Evolutionary conservation across 768 basidiomycete species (phyloP).

Genomic region (Leucosporidium yakuticum): DNA sequence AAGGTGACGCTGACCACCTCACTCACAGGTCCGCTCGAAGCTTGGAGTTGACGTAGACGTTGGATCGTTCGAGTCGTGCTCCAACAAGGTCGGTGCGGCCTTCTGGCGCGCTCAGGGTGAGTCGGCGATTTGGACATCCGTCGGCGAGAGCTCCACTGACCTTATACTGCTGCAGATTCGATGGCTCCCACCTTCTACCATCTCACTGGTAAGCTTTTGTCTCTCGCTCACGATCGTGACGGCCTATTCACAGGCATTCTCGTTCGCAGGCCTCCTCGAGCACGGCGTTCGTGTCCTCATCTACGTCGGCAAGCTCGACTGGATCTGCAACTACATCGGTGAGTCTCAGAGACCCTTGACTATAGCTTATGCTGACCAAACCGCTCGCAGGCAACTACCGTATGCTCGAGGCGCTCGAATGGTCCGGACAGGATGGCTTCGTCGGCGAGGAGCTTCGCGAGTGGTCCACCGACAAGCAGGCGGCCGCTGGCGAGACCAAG

Average conservation of each 20-base stretch:
- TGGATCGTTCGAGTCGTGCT: conserved; percentile 5
- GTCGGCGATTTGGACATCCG: no score
- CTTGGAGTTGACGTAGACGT: conserved; percentile 8
- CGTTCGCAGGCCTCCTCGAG: conserved; percentile 58
- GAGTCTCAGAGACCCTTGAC: not conserved
- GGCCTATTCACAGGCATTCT: conserved; percentile 39
- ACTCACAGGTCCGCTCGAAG: not conserved
- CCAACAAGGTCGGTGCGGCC: not conserved
- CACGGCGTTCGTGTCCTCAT: conserved; percentile 76
- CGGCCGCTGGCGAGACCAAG: conserved; percentile 59
- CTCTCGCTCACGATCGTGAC: not conserved
- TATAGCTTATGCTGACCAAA: conserved; percentile 40
- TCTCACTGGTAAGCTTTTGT: conserved; percentile 3
- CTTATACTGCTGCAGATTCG: no score
- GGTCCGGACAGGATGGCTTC: conserved; percentile 61
- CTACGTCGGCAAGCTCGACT: conserved; percentile 59
- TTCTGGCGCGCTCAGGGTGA: not conserved
- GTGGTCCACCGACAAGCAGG: conserved; percentile 46
- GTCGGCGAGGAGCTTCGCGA: conserved; percentile 54
- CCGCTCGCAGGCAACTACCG: conserved; percentile 57
- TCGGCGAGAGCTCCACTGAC: no score
- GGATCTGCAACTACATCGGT: conserved; percentile 12
- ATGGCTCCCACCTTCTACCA: conserved; percentile 2
- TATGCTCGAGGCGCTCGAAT: conserved; percentile 63
- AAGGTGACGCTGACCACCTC: no score